phyloP scores from a whole-genome alignment of 345 rosid genomes.

The Citrus mangshanensis region DNA sequence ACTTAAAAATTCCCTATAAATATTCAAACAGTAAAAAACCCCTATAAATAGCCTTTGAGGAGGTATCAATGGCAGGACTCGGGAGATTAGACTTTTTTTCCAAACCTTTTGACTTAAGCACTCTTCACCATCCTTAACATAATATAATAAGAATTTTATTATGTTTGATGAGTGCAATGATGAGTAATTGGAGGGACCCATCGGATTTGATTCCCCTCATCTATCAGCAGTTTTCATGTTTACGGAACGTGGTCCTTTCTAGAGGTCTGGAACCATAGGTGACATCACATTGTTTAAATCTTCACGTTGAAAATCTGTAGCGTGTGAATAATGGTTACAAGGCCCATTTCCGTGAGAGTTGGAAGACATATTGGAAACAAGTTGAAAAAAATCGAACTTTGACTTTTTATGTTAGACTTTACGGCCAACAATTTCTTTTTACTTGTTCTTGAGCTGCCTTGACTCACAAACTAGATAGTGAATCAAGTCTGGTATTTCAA shows the following conservation, averaged over 20 bases:
- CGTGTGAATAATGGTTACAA: background rate
- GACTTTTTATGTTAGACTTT: background rate
- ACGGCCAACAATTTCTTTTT: conserved; percentile 2
- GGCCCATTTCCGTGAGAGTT: background rate
- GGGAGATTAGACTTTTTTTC: background rate
- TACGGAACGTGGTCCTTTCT: background rate
- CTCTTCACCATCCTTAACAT: background rate
- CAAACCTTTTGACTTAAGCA: conserved; percentile 7
- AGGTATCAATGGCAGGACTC: background rate
- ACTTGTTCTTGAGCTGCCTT: background rate
- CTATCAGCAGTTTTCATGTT: background rate
- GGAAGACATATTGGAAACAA: background rate
- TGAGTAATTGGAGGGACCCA: conserved; percentile 3
- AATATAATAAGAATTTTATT: background rate
- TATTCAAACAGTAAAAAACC: background rate
- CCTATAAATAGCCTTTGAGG: background rate
- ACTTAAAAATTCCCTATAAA: background rate
- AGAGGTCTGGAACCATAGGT: background rate
- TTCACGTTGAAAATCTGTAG: background rate
- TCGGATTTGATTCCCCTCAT: background rate
- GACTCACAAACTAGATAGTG: background rate
- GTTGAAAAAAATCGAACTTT: background rate
- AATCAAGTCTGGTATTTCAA: background rate
- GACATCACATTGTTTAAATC: background rate
- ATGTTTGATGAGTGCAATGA: background rate